Evolutionary conservation across 1,139 yeast species (phyloP).

Genomic region (Debaryomyces sp.): DNA sequence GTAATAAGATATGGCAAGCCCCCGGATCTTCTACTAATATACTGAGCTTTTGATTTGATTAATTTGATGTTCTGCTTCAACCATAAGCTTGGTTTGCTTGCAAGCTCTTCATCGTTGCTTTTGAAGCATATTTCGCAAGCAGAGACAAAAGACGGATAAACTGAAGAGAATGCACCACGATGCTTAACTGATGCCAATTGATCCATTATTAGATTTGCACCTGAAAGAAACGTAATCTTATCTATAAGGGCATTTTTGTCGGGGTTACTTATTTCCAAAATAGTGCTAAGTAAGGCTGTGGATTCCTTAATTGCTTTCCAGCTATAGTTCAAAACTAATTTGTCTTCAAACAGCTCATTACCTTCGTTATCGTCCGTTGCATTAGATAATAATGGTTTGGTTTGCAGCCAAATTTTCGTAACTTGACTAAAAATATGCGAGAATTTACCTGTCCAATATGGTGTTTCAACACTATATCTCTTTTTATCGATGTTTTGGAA

Average conservation of each 20-base stretch:
- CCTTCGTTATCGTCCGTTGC: conserved; percentile 52
- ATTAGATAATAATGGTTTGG: conserved; percentile 59
- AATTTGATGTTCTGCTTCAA: conserved; percentile 52
- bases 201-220: conserved; percentile 48
- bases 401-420: conserved; percentile 53
- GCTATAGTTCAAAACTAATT: conserved; percentile 67
- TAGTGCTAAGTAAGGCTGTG: conserved; percentile 51
- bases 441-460: conserved; percentile 8
- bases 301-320: conserved; percentile 90
- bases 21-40: conserved; percentile 86
- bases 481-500: conserved; percentile 28
- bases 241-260: conserved; percentile 1
- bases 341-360: conserved; percentile 33
- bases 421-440: conserved; percentile 17
- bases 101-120: conserved; percentile 22
- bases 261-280: conserved; percentile 26
- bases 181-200: conserved; percentile 80
- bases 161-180: conserved; percentile 88
- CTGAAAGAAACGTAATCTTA: neutral
- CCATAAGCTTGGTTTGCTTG: conserved; percentile 54
- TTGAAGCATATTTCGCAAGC: conserved; percentile 56
- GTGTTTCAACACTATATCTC: neutral
- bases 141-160: conserved; percentile 74
- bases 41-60: conserved; percentile 61
- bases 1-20: conserved; percentile 83